Percentiles rank a stretch among this genome's conserved stretches.
These are phyloP conservation scores for Alternaria triticimaculans DNA, from an alignment of 2,329 filamentous ascomycete species.

Conservation along the genomic window DNA sequence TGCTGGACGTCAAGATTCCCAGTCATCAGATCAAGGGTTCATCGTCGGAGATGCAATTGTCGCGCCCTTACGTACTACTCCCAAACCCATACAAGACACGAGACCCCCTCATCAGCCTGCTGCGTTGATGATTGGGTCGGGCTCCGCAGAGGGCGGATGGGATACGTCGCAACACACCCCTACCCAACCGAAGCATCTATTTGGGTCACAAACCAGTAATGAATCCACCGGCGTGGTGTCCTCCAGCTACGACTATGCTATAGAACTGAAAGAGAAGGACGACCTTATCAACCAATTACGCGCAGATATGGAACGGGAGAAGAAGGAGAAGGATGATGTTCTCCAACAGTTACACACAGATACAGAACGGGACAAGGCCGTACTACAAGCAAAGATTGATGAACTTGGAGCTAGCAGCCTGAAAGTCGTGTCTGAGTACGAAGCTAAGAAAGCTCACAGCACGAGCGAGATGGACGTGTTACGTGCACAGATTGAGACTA, in stretches of 20 bases:
- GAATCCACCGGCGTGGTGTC: neutral
- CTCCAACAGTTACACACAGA: conserved; percentile 32
- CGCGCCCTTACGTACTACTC: conserved; percentile 24
- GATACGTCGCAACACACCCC: conserved; percentile 16
- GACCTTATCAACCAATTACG: conserved; percentile 34
- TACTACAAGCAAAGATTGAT: conserved; percentile 11
- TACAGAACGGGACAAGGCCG: conserved; percentile 24
- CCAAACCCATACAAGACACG: conserved; percentile 19
- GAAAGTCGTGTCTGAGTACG: conserved; percentile 25
- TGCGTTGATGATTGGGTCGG: conserved; percentile 14
- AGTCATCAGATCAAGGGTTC: conserved; percentile 26
- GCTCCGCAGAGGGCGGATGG: conserved; percentile 20
- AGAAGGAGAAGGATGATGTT: conserved; percentile 34
- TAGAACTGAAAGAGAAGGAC: conserved; percentile 40
- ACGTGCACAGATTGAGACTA: conserved; percentile 28
- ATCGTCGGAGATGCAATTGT: conserved; percentile 29
- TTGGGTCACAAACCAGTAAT: neutral
- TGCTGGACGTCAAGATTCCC: conserved; percentile 20
- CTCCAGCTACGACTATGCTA: conserved; percentile 13
- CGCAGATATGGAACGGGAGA: conserved; percentile 28
- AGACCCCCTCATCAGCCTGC: conserved; percentile 17
- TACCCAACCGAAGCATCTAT: conserved; percentile 12
- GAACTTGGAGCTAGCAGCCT: conserved; percentile 15
- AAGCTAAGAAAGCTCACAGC: conserved; percentile 25
- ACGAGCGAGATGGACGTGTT: conserved; percentile 23